Conservation (phyloP, 805 yeast species). For the Starmerella sp. region DNA sequence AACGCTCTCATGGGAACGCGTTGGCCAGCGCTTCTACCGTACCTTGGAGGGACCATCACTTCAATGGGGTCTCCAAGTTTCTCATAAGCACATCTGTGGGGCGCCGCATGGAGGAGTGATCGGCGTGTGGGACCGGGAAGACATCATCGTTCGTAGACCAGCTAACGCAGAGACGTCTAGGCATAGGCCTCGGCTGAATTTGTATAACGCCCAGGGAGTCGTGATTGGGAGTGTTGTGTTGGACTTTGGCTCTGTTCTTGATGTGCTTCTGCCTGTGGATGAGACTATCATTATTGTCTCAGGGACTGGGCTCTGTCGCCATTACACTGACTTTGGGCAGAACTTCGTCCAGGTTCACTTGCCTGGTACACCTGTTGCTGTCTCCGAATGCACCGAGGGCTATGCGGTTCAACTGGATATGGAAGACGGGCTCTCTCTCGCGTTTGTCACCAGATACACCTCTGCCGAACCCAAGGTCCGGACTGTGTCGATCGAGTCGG, state of each 20-base stretch:
- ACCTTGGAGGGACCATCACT: slow-evolving; percentile 46
- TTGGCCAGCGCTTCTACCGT: slow-evolving; percentile 59
- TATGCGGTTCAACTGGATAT: slow-evolving; percentile 2
- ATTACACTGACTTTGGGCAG: slow-evolving; percentile 55
- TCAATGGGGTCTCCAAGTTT: slow-evolving; percentile 38
- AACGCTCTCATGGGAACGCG: slow-evolving; percentile 62
- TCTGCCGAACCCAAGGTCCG: slow-evolving; percentile 2
- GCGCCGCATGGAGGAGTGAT: slow-evolving; percentile 46
- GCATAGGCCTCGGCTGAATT: slow-evolving; percentile 17
- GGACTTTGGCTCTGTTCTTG: slow-evolving; percentile 42
- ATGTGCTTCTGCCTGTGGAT: slow-evolving; percentile 40
- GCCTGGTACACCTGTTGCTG: neutral
- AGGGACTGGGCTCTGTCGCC: slow-evolving; percentile 41
- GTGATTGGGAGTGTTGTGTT: slow-evolving; percentile 25
- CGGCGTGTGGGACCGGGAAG: slow-evolving; percentile 31
- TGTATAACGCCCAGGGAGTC: slow-evolving; percentile 29
- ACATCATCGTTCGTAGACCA: slow-evolving; percentile 4
- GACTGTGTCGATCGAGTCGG: neutral
- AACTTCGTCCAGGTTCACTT: slow-evolving; percentile 36
- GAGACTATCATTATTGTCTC: slow-evolving; percentile 50
- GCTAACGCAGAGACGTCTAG: neutral
- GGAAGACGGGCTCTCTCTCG: neutral
- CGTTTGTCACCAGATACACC: neutral
- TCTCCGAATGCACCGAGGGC: neutral
- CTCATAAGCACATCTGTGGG: slow-evolving; percentile 37